phyloP scores from a whole-genome alignment of 179 eudicot genomes.

The Beta lomatogona region DNA sequence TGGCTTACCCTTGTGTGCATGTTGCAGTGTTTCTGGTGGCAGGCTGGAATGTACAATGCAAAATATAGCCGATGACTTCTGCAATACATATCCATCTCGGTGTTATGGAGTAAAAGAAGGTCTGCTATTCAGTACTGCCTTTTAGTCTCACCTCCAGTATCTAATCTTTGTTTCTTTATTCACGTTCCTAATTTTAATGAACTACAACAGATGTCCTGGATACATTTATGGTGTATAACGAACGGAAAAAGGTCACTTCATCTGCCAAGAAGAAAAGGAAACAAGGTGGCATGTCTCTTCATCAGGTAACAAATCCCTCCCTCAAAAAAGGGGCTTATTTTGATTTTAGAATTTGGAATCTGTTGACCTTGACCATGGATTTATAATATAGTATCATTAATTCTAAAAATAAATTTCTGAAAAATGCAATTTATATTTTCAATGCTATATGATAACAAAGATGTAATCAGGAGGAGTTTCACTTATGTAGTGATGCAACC shows the following conservation, averaged over 20 bases:
- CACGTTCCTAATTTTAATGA: slow-evolving; percentile 10
- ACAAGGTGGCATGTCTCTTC: slow-evolving; percentile 64
- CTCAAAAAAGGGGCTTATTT: neutral
- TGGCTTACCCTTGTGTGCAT: slow-evolving; percentile 24
- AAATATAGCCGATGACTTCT: slow-evolving; percentile 87
- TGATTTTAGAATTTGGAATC: neutral
- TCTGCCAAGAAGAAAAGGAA: slow-evolving; percentile 95
- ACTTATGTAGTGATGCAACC: neutral
- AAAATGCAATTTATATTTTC: neutral
- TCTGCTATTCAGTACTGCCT: slow-evolving; percentile 18
- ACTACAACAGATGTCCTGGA: slow-evolving; percentile 66
- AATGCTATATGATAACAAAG: neutral
- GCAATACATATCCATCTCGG: slow-evolving; percentile 62
- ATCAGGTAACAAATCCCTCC: slow-evolving; percentile 26
- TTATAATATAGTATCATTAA: neutral
- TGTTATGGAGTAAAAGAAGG: slow-evolving; percentile 70
- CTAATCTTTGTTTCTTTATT: slow-evolving; percentile 6
- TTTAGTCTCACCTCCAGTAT: slow-evolving; percentile 11
- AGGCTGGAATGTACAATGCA: slow-evolving; percentile 99
- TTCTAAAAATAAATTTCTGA: too few relatives aligned
- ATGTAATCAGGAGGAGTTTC: neutral
- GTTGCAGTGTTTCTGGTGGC: slow-evolving; percentile 81
- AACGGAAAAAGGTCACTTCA: slow-evolving; percentile 93
- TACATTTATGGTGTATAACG: slow-evolving; percentile 89
- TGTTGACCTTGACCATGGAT: neutral